These are phyloP conservation scores for Acer negundo DNA, from an alignment of 345 rosid species.

Conservation along the genomic window DNA sequence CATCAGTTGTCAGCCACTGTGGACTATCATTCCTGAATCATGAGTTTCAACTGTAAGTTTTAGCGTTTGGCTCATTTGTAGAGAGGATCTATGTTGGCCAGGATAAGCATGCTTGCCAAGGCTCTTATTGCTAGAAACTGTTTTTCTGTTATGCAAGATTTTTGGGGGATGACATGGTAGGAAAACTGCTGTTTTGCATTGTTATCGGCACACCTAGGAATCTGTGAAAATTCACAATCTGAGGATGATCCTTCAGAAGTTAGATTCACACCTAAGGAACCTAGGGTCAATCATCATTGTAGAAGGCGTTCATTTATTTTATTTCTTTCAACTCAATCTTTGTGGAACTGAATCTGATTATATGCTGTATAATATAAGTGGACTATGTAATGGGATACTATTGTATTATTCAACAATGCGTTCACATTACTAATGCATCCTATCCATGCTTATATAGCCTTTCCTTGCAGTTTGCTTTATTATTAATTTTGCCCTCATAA, in stretches of 20 bases:
- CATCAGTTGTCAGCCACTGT: not conserved
- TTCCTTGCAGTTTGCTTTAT: not conserved
- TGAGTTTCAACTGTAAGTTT: not conserved
- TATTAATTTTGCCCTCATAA: not conserved
- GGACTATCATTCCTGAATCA: not conserved
- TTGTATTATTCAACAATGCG: not conserved
- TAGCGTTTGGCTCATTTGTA: not conserved
- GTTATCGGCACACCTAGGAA: not conserved
- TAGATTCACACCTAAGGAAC: not conserved
- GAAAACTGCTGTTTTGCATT: conserved; percentile 1
- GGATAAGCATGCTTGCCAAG: not conserved
- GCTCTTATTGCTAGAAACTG: not conserved
- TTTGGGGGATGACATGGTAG: not conserved
- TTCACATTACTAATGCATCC: not conserved
- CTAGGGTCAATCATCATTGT: not conserved
- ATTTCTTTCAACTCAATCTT: not conserved
- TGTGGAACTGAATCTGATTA: not conserved
- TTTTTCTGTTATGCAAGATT: not conserved
- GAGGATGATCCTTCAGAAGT: not conserved
- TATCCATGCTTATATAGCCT: not conserved
- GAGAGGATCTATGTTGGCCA: not conserved
- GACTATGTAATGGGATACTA: not conserved
- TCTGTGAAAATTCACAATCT: not conserved
- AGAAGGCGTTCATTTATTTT: not conserved
- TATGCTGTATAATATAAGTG: conserved; percentile 1